Conservation (phyloP, 2,329 filamentous ascomycete genomes). For the Onygena corvina region DNA sequence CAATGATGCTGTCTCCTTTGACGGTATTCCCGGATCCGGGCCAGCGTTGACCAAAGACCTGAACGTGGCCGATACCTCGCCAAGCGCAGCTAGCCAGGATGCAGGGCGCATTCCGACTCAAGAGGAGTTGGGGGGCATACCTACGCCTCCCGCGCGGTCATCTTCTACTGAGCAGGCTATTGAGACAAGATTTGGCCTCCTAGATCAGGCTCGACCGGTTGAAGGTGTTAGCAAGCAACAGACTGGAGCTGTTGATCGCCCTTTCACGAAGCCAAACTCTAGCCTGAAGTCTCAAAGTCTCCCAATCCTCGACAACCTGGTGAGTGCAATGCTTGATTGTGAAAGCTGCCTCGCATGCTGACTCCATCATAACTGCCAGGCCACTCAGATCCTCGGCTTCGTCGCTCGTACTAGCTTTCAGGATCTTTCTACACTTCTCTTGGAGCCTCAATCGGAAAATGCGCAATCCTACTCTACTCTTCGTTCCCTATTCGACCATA, state of each 20-base stretch:
- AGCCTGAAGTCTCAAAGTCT: conserved; percentile 47
- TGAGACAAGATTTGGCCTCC: conserved; percentile 33
- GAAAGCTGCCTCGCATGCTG: conserved; percentile 8
- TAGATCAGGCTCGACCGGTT: conserved; percentile 33
- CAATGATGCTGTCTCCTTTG: conserved; percentile 18
- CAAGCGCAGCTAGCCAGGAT: not conserved
- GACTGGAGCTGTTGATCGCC: conserved; percentile 21
- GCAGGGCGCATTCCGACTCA: not conserved
- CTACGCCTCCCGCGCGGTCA: conserved; percentile 10
- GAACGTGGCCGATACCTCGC: not conserved
- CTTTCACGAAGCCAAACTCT: conserved; percentile 34
- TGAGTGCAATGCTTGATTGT: conserved; percentile 25
- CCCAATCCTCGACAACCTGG: conserved; percentile 49
- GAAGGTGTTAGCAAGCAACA: conserved; percentile 31
- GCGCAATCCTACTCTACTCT: conserved; percentile 52
- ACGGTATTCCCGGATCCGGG: not conserved
- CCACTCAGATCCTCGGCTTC: conserved; percentile 47
- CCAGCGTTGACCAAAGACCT: not conserved
- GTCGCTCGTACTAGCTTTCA: conserved; percentile 46
- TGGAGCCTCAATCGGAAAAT: conserved; percentile 42
- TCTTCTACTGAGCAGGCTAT: conserved; percentile 22
- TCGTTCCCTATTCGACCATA: conserved; percentile 51
- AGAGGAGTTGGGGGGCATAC: conserved; percentile 17
- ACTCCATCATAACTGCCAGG: conserved; percentile 29
- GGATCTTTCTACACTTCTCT: conserved; percentile 47